phyloP scores from a whole-genome alignment of 371 early-diverging fungal genomes.

The Mortierella sp. region DNA sequence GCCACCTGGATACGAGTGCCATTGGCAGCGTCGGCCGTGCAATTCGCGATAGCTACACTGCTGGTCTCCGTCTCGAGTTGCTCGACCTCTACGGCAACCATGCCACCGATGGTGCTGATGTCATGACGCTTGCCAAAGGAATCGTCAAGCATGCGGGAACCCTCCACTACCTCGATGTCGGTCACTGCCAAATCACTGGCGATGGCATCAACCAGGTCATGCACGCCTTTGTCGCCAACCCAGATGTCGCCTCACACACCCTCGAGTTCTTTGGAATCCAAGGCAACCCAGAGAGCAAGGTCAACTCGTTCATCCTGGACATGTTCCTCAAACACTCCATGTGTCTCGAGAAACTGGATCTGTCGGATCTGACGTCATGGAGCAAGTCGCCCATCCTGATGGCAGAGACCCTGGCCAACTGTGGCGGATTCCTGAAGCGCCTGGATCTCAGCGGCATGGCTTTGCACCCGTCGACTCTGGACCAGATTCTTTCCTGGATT shows the following conservation, averaged over 20 bases:
- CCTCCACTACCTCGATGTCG: constrained; percentile 36
- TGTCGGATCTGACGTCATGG: constrained; percentile 54
- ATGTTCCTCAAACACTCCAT: constrained; percentile 57
- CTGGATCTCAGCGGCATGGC: constrained; percentile 55
- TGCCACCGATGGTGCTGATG: constrained; percentile 53
- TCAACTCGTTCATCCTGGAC: constrained; percentile 55
- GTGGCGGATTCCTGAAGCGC: constrained; percentile 32
- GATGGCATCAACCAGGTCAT: constrained; percentile 58
- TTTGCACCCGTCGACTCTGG: constrained; percentile 43
- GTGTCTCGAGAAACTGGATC: constrained; percentile 44
- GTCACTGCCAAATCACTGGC: constrained; percentile 54
- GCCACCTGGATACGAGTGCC: constrained; percentile 37
- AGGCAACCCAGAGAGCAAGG: constrained; percentile 47
- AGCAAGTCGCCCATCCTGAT: constrained; percentile 56
- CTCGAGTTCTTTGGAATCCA: constrained; percentile 43
- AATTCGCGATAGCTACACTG: constrained; percentile 29
- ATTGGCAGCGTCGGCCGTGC: constrained; percentile 53
- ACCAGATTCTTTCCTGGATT: constrained; percentile 46
- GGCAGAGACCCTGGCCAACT: constrained; percentile 54
- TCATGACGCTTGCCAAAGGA: constrained; percentile 55
- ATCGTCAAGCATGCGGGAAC: constrained; percentile 58
- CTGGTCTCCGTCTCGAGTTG: constrained; percentile 34
- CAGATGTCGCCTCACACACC: constrained; percentile 54
- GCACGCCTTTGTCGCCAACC: constrained; percentile 58
- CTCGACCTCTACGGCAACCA: constrained; percentile 44